These are phyloP conservation scores for Prunus persica DNA, from an alignment of 306 rosid genomes.

Conservation along the genomic window Prunus_persica_NCBIv2 NC_034014.1:13075001-13075500, in stretches of 20 bases:
- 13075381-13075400: background rate
- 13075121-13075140: constrained; percentile 88
- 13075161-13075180: constrained; percentile 85
- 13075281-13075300: constrained; percentile 79
- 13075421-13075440: background rate
- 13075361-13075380: constrained; percentile 12
- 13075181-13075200: constrained; percentile 78
- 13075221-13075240: background rate
- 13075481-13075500: constrained; percentile 64
- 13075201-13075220: constrained; percentile 57
- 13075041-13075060: background rate
- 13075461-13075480: constrained; percentile 50
- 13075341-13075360: constrained; percentile 59
- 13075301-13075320: constrained; percentile 96
- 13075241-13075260: background rate
- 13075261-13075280: background rate
- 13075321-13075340: constrained; percentile 81
- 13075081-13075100: constrained; percentile 61
- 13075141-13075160: constrained; percentile 90
- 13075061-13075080: constrained; percentile 5
- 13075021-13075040: background rate
- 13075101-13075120: constrained; percentile 85
- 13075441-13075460: background rate
- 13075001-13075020: background rate
- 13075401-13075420: constrained; percentile 3